Evolutionary conservation across 805 yeast genomes (phyloP).

Genomic region (Kuraishia piskuri): DNA sequence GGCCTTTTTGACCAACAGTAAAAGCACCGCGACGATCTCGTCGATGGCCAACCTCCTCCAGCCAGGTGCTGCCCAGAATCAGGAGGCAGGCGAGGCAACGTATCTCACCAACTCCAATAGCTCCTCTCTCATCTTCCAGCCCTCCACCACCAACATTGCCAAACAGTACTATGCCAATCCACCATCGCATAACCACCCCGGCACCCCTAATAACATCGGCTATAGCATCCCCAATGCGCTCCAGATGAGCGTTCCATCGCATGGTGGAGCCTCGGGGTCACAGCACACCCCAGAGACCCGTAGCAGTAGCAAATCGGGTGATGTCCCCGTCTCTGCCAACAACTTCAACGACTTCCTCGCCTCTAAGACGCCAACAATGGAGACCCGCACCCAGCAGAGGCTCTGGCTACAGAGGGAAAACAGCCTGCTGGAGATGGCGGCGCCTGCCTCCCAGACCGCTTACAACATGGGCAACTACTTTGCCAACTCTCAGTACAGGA

Average conservation of each 20-base stretch:
- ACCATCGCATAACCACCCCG: background rate
- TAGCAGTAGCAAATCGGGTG: background rate
- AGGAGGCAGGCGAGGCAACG: background rate
- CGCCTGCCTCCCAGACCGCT: slow-evolving; percentile 11
- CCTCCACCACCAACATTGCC: slow-evolving; percentile 8
- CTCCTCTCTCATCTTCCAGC: slow-evolving; percentile 11
- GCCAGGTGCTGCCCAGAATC: background rate
- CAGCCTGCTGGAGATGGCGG: slow-evolving; percentile 50
- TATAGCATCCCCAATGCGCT: background rate
- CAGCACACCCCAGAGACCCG: background rate
- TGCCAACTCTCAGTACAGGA: slow-evolving; percentile 47
- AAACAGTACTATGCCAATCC: slow-evolving; percentile 4
- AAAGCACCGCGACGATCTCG: background rate
- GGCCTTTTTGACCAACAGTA: background rate
- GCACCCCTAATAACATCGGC: background rate
- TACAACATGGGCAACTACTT: slow-evolving; percentile 26
- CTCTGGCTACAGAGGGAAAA: slow-evolving; percentile 80
- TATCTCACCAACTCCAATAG: background rate
- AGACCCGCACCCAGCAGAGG: slow-evolving; percentile 74
- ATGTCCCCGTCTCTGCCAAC: slow-evolving; percentile 7
- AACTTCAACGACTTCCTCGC: slow-evolving; percentile 33
- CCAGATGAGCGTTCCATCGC: background rate
- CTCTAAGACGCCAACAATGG: slow-evolving; percentile 28
- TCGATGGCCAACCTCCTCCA: background rate
- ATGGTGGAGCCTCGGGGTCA: background rate